phyloP scores from a whole-genome alignment of 164 flowering plant species.

The Macadamia tetraphylla region DNA sequence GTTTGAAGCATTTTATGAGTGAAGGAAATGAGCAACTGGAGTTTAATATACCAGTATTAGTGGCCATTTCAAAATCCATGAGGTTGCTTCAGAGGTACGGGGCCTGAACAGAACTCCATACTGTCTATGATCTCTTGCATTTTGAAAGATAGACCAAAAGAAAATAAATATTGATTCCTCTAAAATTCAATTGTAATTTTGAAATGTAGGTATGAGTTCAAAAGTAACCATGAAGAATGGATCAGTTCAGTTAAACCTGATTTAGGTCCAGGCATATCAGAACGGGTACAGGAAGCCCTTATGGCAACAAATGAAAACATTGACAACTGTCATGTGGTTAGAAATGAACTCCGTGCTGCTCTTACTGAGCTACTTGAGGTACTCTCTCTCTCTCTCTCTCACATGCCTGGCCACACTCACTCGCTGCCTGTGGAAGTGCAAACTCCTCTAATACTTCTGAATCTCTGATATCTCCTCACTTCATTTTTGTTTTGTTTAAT shows the following conservation, averaged over 20 bases:
- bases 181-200: slow-evolving; percentile 8
- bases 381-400: slow-evolving; percentile 5
- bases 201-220: slow-evolving; percentile 73
- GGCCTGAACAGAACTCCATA: background rate
- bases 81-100: slow-evolving; percentile 57
- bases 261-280: slow-evolving; percentile 71
- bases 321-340: slow-evolving; percentile 38
- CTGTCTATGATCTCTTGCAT: background rate
- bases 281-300: slow-evolving; percentile 73
- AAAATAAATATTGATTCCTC: no score
- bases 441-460: no score
- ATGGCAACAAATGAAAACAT: slow-evolving; percentile 43
- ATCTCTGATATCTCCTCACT: no score
- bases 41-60: slow-evolving; percentile 34
- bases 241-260: slow-evolving; percentile 55
- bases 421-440: no score
- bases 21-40: slow-evolving; percentile 45
- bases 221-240: slow-evolving; percentile 88
- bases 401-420: background rate
- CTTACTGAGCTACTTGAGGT: slow-evolving; percentile 69
- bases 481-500: no score
- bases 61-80: slow-evolving; percentile 49
- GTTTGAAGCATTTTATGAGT: slow-evolving; percentile 47
- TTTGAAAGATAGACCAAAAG: no score
- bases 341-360: slow-evolving; percentile 53